phyloP scores from a whole-genome alignment of 331 rosid species.

The Pyracantha coccinea region DNA sequence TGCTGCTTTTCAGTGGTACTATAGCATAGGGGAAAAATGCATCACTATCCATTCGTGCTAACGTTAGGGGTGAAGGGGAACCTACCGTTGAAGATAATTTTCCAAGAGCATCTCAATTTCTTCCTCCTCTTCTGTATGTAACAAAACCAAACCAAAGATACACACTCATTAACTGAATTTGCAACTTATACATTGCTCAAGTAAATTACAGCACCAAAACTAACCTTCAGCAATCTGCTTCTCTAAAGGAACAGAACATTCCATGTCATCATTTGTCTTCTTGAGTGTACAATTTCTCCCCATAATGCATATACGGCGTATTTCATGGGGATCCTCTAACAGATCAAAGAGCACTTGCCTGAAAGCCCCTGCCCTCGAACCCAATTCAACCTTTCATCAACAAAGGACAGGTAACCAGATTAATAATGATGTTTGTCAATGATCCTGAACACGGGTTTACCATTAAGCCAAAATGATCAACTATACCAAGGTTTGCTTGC shows the following conservation, averaged over 20 bases:
- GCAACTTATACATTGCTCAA: slow-evolving; percentile 3
- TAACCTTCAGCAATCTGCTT: slow-evolving; percentile 93
- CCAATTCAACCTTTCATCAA: slow-evolving; percentile 79
- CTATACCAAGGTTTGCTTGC: slow-evolving; percentile 95
- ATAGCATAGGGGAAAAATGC: neutral
- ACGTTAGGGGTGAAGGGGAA: neutral
- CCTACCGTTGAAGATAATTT: slow-evolving; percentile 95
- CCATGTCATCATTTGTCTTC: slow-evolving; percentile 44
- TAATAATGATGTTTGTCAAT: neutral
- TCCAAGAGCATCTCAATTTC: slow-evolving; percentile 99
- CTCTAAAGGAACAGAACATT: slow-evolving; percentile 66
- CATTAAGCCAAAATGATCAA: slow-evolving; percentile 1
- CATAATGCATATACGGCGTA: slow-evolving; percentile 85
- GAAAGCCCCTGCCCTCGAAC: slow-evolving; percentile 92
- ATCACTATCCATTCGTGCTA: neutral
- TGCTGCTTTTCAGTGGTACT: neutral
- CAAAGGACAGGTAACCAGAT: slow-evolving; percentile 3
- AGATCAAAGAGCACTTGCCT: slow-evolving; percentile 96
- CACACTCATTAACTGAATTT: neutral
- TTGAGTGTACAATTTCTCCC: slow-evolving; percentile 75
- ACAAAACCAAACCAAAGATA: slow-evolving; percentile 16
- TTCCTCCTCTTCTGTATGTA: slow-evolving; percentile 88
- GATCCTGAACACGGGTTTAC: slow-evolving; percentile 10
- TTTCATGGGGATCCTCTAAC: slow-evolving; percentile 84
- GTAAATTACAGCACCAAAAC: slow-evolving; percentile 12